These are phyloP conservation scores for Pharnaceum exiguum DNA, from an alignment of 148 eudicot genomes.

Conservation along the genomic window DNA sequence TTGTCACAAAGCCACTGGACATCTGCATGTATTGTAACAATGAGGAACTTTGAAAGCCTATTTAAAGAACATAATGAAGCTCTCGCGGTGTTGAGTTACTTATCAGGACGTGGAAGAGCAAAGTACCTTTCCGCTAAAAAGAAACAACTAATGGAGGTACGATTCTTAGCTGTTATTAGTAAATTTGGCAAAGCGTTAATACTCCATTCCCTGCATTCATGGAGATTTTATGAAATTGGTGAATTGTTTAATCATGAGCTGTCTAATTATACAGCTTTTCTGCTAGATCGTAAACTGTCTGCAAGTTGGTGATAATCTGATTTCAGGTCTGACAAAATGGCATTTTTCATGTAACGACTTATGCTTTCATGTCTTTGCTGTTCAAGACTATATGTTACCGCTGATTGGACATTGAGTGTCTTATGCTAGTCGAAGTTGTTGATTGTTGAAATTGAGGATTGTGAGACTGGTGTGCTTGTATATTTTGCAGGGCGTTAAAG, in stretches of 20 bases:
- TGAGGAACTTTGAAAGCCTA: slow-evolving; percentile 52
- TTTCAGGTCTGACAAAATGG: too few species aligned
- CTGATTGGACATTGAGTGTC: neutral
- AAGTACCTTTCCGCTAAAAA: slow-evolving; percentile 38
- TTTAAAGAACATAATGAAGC: slow-evolving; percentile 55
- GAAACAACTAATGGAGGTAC: slow-evolving; percentile 59
- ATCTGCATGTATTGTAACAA: slow-evolving; percentile 63
- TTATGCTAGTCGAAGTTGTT: neutral
- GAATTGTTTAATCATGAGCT: too few species aligned
- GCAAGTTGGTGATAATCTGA: too few species aligned
- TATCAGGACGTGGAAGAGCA: slow-evolving; percentile 56
- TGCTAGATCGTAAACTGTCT: too few species aligned
- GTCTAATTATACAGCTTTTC: too few species aligned
- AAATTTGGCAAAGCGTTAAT: too few species aligned
- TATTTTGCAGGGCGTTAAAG: slow-evolving; percentile 70
- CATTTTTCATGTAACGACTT: too few species aligned
- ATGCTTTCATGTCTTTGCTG: neutral
- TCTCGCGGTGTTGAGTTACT: slow-evolving; percentile 54
- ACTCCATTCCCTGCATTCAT: too few species aligned
- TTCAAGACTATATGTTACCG: neutral
- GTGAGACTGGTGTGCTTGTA: neutral
- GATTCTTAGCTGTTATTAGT: too few species aligned
- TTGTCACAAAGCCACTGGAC: slow-evolving; percentile 75
- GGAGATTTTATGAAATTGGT: too few species aligned
- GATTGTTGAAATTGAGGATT: neutral